phyloP scores from a whole-genome alignment of 2,329 filamentous ascomycete species.

The Didymella lethalis region DNA sequence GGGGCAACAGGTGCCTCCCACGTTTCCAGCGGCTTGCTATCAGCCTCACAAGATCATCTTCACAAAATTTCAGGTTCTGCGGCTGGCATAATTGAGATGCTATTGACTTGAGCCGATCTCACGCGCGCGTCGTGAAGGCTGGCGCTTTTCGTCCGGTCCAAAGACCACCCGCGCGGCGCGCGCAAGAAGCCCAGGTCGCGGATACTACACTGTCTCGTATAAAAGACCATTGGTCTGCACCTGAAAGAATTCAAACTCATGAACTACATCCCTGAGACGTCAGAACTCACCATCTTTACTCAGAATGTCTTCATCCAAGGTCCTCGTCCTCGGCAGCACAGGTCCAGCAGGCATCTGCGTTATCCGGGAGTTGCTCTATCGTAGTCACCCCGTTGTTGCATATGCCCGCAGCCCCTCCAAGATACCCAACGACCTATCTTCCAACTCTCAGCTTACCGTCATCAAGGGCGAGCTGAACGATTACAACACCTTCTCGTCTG shows the following conservation, averaged over 20 bases:
- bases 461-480: constrained; percentile 1
- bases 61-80: too few relatives aligned
- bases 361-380: constrained; percentile 9
- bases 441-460: background rate
- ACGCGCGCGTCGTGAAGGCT: too few relatives aligned
- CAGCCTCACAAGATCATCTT: too few relatives aligned
- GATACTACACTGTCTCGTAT: background rate
- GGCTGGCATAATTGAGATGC: background rate
- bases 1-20: too few relatives aligned
- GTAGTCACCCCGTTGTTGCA: constrained; percentile 2
- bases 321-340: constrained; percentile 20
- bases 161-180: too few relatives aligned
- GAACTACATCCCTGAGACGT: too few relatives aligned
- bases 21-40: too few relatives aligned
- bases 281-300: background rate
- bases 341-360: constrained; percentile 13
- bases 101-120: background rate
- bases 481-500: background rate
- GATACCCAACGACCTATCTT: background rate
- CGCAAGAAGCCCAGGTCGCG: background rate
- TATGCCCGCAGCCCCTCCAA: constrained; percentile 15
- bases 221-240: background rate
- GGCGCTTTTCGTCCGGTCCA: background rate
- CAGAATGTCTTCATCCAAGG: background rate
- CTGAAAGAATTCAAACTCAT: background rate